phyloP scores from a whole-genome alignment of 495 filamentous ascomycete species.

The Aspergillus sparsus region DNA sequence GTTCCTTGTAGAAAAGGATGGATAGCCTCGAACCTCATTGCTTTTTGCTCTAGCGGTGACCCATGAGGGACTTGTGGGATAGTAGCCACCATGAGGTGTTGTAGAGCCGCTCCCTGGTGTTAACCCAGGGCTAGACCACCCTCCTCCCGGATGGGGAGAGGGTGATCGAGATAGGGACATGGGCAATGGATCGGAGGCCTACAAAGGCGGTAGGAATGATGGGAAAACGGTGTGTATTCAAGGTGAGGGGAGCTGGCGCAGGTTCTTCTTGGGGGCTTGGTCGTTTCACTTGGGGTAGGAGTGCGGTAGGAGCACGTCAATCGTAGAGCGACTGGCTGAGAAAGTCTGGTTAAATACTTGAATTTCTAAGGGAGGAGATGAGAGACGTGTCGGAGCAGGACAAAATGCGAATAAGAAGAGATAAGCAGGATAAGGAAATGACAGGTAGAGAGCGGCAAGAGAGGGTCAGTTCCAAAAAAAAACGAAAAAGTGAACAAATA shows the following conservation, averaged over 20 bases:
- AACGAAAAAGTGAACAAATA: slow-evolving; percentile 12
- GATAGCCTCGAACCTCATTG: slow-evolving; percentile 73
- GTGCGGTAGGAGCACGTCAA: background rate
- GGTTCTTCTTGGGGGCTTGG: background rate
- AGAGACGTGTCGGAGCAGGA: background rate
- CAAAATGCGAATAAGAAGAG: background rate
- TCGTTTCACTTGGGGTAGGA: background rate
- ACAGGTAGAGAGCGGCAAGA: background rate
- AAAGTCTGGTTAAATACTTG: background rate
- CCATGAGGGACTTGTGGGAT: slow-evolving; percentile 55
- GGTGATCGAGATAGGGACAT: slow-evolving; percentile 88
- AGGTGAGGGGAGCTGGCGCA: background rate
- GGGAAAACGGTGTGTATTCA: slow-evolving; percentile 1
- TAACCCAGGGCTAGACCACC: slow-evolving; percentile 85
- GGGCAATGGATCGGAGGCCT: slow-evolving; percentile 23
- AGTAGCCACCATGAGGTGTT: slow-evolving; percentile 59
- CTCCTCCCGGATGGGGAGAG: slow-evolving; percentile 75
- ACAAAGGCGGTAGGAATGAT: slow-evolving; percentile 10
- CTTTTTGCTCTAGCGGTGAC: slow-evolving; percentile 74
- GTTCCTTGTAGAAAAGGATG: slow-evolving; percentile 76
- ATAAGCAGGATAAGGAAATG: background rate
- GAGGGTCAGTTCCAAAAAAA: background rate
- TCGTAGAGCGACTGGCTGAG: background rate
- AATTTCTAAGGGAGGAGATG: background rate
- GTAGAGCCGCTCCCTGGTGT: slow-evolving; percentile 68